Evolutionary conservation across 495 filamentous ascomycete genomes (phyloP).

Genomic region (Alectoria sarmentosa): DNA sequence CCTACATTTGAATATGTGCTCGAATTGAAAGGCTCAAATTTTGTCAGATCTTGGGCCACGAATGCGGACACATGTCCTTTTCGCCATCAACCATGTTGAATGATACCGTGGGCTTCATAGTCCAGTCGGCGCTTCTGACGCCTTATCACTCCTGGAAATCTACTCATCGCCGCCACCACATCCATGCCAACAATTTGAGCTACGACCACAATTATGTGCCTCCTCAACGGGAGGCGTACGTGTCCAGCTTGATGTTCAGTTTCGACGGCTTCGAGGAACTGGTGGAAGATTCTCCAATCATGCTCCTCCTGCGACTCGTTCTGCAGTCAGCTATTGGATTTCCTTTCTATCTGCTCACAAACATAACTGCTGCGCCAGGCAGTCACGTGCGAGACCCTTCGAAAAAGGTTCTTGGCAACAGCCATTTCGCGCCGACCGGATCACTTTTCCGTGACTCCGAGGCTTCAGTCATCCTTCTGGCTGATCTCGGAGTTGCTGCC

Average conservation of each 20-base stretch:
- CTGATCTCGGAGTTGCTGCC: constrained; percentile 51
- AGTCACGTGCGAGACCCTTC: constrained; percentile 35
- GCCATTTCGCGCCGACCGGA: constrained; percentile 54
- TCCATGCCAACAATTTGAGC: constrained; percentile 51
- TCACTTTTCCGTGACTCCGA: constrained; percentile 56
- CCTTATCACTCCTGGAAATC: constrained; percentile 75
- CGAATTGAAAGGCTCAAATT: not conserved
- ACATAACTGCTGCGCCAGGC: constrained; percentile 43
- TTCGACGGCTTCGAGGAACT: constrained; percentile 39
- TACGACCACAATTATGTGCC: constrained; percentile 56
- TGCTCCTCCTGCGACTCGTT: constrained; percentile 41
- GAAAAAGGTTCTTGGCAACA: constrained; percentile 30
- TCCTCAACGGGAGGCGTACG: constrained; percentile 37
- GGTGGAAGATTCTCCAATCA: constrained; percentile 51
- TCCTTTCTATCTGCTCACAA: constrained; percentile 49
- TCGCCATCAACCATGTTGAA: constrained; percentile 54
- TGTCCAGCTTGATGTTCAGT: constrained; percentile 28
- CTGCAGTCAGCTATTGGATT: constrained; percentile 51
- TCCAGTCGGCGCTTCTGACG: constrained; percentile 58
- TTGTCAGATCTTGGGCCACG: constrained; percentile 53
- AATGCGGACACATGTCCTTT: constrained; percentile 78
- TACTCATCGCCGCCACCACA: constrained; percentile 67
- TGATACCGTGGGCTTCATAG: constrained; percentile 58
- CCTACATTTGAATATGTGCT: not conserved
- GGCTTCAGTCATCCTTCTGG: constrained; percentile 46